These are phyloP conservation scores for Saccharomycopsis hybrid DNA, from an alignment of 1,139 yeast genomes.

Conservation along the genomic window DNA sequence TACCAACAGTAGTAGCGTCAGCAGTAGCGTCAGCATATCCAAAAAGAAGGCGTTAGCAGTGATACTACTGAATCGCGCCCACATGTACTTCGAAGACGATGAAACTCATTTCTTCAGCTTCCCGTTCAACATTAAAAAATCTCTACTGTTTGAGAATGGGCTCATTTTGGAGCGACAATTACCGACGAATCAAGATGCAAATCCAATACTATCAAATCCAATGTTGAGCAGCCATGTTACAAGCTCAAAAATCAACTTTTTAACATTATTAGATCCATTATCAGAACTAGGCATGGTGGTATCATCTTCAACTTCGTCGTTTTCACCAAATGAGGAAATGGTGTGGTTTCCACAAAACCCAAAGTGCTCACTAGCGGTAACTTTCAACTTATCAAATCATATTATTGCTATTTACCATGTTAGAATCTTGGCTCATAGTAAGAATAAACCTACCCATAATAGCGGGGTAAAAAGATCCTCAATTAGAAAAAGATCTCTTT, in stretches of 20 bases:
- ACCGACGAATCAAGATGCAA: constrained; percentile 1
- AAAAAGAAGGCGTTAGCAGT: constrained; percentile 38
- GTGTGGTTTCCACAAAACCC: constrained; percentile 42
- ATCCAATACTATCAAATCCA: neutral
- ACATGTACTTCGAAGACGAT: constrained; percentile 55
- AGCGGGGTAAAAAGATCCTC: constrained; percentile 9
- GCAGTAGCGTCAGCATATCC: neutral
- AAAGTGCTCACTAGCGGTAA: constrained; percentile 41
- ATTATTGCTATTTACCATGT: constrained; percentile 45
- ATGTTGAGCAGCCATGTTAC: neutral
- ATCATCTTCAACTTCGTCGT: constrained; percentile 63
- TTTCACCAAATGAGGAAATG: constrained; percentile 53
- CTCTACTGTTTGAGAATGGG: constrained; percentile 58
- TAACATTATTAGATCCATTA: constrained; percentile 55
- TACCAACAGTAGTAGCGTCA: constrained; percentile 1
- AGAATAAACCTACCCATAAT: constrained; percentile 3
- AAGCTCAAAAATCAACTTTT: constrained; percentile 30
- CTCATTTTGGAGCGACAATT: constrained; percentile 41
- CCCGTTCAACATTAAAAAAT: constrained; percentile 54
- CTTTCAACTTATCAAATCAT: constrained; percentile 42
- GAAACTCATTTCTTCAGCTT: constrained; percentile 51
- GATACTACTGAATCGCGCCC: constrained; percentile 43
- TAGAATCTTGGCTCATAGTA: constrained; percentile 33
- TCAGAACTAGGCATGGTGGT: constrained; percentile 61
- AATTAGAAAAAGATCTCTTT: constrained; percentile 11